phyloP scores from a whole-genome alignment of 108 stramenopile species.

The Cyclostephanos invisitatus region DNA sequence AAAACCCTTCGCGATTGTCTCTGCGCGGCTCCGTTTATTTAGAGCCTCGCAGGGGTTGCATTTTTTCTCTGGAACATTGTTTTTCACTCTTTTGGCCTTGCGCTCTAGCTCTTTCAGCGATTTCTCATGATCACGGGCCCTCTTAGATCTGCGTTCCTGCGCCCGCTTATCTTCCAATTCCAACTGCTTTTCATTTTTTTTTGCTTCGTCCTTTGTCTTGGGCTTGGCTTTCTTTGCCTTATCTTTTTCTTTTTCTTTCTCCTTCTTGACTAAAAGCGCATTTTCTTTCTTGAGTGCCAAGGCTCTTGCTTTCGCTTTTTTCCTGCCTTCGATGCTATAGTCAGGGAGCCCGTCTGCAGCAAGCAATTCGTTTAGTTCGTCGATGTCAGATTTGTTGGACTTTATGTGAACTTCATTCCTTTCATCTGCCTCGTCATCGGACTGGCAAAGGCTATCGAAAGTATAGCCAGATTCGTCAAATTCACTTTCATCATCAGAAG shows the following conservation, averaged over 20 bases:
- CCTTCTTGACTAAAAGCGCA: slow-evolving; percentile 58
- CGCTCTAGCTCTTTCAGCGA: slow-evolving; percentile 53
- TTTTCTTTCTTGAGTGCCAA: slow-evolving; percentile 72
- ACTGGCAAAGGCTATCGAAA: slow-evolving; percentile 66
- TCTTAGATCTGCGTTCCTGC: slow-evolving; percentile 67
- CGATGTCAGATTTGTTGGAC: slow-evolving; percentile 54
- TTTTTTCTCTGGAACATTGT: slow-evolving; percentile 30
- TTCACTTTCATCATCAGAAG: slow-evolving; percentile 52
- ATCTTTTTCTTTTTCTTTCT: slow-evolving; percentile 52
- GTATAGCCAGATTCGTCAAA: slow-evolving; percentile 68
- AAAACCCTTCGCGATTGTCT: slow-evolving; percentile 72
- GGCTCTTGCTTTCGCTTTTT: slow-evolving; percentile 73
- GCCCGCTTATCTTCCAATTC: slow-evolving; percentile 68
- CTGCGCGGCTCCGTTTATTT: slow-evolving; percentile 73
- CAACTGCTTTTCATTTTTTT: slow-evolving; percentile 43
- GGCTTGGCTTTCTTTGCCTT: slow-evolving; percentile 32
- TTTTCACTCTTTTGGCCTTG: slow-evolving; percentile 56
- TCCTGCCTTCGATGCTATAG: slow-evolving; percentile 67
- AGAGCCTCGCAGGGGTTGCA: slow-evolving; percentile 19
- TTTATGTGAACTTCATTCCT: slow-evolving; percentile 31
- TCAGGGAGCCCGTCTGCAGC: slow-evolving; percentile 76
- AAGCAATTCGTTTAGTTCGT: slow-evolving; percentile 77
- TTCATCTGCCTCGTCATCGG: slow-evolving; percentile 82
- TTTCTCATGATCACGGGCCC: slow-evolving; percentile 71
- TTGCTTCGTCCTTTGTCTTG: slow-evolving; percentile 28